Base-by-base conservation (phyloP, 306 rosid genomes). In the Adenanthera pavonina region DNA sequence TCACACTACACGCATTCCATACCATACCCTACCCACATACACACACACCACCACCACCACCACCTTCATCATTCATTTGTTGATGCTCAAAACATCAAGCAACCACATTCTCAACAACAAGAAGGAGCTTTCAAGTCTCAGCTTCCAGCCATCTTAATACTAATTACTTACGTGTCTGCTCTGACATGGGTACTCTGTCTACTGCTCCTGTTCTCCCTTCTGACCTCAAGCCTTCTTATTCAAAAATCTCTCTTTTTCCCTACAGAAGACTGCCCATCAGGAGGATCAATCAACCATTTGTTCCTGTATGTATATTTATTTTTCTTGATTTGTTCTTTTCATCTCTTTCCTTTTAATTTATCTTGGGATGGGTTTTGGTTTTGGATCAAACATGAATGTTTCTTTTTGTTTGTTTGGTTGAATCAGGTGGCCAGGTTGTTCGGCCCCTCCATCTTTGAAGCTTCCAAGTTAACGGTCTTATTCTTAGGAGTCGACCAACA, bases 361-460 rank as follows among this genome's bases (percentile, higher is more conserved):
- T 10, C 25, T 20, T 6, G 35, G 64, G 11, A 54, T 69, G 40
- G 0, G 3, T 3, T 12, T 76, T 16, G 17, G 38, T 60, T 71
- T 0, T 25, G 30, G 30, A 25, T 25, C 11, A 57, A 49, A 5
- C 13, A 59, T 77, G 60, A 9, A 36, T 11, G 0, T 62, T 61
- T 2, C 48, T 65, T 71, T 59, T 70, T 25, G n/a, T 68, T 84
- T 74, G 75, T 70, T 83, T 78, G 52, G 57, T 84, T 83, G 83
- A 41, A 69, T 69, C 84, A 95, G 99, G 90, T 89, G 54, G 95
- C 96, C 8, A 90, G 99, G 88, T 72, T 95, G 71, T 95, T 95
- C 69, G 99, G 98, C 6, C 97, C 97, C 2, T 80, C 98, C 0
- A 95, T 92, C n/a, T 95, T 95, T 81, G 99, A 93, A 86, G 88